Base-by-base conservation (phyloP, 805 yeast genomes). In the Blastobotrys peoriensis region DNA sequence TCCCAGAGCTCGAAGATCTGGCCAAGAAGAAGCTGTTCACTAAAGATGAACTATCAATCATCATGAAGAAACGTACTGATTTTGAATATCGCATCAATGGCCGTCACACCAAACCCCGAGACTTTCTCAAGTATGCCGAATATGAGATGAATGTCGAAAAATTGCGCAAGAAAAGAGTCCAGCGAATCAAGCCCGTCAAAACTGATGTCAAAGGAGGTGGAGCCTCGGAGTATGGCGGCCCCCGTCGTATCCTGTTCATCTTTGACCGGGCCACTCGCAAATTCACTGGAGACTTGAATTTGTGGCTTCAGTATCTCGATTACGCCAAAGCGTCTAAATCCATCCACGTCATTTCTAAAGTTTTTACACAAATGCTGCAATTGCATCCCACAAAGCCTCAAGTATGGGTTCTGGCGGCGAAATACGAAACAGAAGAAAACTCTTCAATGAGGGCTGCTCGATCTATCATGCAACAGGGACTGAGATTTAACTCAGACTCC, bases 361-460 rank as follows among this genome's bases (percentile, higher is more conserved):
- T 86, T 5, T 86, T 88, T 62, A 81, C 89, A 4, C 76, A 78
- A 46, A 70, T 91, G 53, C 70, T 93, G 55, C 86, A 82, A 63
- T 67, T 88, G 51, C 98, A 93, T 61, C 98, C 98, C n/a, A 75
- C 84, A 36, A 85, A 89, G 58, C 76, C 87, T 2, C 84, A 82
- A 55, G 84, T 91, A 15, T 93, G 98, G 98, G 77, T 93, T 36
- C 77, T 86, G 57, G 97, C 96, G 19, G 96, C 97, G 23, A 86
- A 86, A 60, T 87, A 86, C 65, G 98, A 93, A 66, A 82, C 86
- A 57, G 96, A 91, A 55, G 76, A 76, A 22, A 87, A 93, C 63
- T 85, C 91, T 34, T 84, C 88, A 55, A 86, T 95, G 37, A 80
- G 83, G 59, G 89, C 95, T 38, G 89, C 97, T 18, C 76, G 99